Evolutionary conservation across 1,284 basidiomycete species (phyloP), one percentile per base, ranked within the genome.

Genomic region (Ceratobasidium sp.): DNA sequence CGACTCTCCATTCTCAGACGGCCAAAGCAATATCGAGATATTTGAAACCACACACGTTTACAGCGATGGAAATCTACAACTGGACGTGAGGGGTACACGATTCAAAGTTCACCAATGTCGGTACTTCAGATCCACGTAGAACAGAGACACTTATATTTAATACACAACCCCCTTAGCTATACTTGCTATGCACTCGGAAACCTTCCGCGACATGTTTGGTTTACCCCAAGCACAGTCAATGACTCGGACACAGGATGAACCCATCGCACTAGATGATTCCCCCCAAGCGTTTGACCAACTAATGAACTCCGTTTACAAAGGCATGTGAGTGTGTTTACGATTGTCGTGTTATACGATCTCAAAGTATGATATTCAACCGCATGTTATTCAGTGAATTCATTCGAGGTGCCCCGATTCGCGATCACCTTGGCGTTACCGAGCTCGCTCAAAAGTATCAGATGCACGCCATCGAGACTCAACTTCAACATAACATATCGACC

Each of bases 371-470:
- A 50, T 17, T 17, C 17, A 27, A 29, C 32, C 12, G 50, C 12
- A 7, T 8, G 10, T 12, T 17, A 10, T 5, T 31, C 8, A 53
- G 29, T 20, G 15, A 4, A 10, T 25, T 31, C 29, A 12, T 4
- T 53, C 38, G 38, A 10, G 17, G 10, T 17, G 38, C 38, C 17
- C 8, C 38, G 8, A 8, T 40, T 8, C 38, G 38, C 10, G 38
- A 45, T 5, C 22, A 22, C 43, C 43, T 54, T 10, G 31, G 20
- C 1, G 32, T 54, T 7, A 20, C 38, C 13, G 52, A 54, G 13
- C 29, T 54, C 27, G 31, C 52, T 10, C 52, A 35, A n/a, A 54
- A 54, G 29, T 54, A 54, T 22, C 15, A 22, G 32, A 54, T 54
- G 52, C 20, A 20, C 12, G 52, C 32, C 5, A 29, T 54, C 15